phyloP scores from a whole-genome alignment of 768 basidiomycete species.

The Dentipellis fragilis region DNA sequence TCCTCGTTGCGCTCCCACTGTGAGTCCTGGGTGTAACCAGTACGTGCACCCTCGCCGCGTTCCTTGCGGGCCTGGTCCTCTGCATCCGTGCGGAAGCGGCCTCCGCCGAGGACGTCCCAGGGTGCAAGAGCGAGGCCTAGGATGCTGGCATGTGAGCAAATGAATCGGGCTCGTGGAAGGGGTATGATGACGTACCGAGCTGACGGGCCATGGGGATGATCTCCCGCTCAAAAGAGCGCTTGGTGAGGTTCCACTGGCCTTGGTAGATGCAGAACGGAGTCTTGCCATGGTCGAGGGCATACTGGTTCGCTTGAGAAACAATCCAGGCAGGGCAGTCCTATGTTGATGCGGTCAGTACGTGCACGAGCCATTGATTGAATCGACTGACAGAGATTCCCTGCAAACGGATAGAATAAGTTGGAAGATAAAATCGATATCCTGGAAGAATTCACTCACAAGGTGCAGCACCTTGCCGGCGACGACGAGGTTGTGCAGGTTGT shows the following conservation, averaged over 20 bases:
- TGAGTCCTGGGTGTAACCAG: background rate
- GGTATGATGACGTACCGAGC: constrained; percentile 9
- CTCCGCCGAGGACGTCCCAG: constrained; percentile 31
- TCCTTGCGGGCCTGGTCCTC: constrained; percentile 24
- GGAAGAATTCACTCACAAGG: constrained; percentile 16
- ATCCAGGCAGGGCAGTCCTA: constrained; percentile 28
- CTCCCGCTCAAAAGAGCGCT: constrained; percentile 31
- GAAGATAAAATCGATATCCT: too few relatives aligned
- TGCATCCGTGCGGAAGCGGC: constrained; percentile 28
- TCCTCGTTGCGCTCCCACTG: constrained; percentile 9
- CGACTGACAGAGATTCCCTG: constrained; percentile 7
- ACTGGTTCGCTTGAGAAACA: constrained; percentile 27
- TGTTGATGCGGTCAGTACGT: too few relatives aligned
- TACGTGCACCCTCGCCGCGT: constrained; percentile 27
- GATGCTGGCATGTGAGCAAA: too few relatives aligned
- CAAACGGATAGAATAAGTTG: too few relatives aligned
- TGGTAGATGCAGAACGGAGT: constrained; percentile 35
- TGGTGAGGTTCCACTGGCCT: constrained; percentile 22
- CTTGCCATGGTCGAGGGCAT: constrained; percentile 26
- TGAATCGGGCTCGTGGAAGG: too few relatives aligned
- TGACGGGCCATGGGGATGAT: constrained; percentile 28
- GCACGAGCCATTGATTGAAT: too few relatives aligned
- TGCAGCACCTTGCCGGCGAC: constrained; percentile 32
- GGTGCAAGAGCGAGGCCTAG: constrained; percentile 11
- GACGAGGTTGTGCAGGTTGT: constrained; percentile 30